A percentile compares a stretch with the other conserved stretches of the same genome.
Conservation (phyloP, 1,284 basidiomycete species). For the Moesziomyces sp. region DNA sequence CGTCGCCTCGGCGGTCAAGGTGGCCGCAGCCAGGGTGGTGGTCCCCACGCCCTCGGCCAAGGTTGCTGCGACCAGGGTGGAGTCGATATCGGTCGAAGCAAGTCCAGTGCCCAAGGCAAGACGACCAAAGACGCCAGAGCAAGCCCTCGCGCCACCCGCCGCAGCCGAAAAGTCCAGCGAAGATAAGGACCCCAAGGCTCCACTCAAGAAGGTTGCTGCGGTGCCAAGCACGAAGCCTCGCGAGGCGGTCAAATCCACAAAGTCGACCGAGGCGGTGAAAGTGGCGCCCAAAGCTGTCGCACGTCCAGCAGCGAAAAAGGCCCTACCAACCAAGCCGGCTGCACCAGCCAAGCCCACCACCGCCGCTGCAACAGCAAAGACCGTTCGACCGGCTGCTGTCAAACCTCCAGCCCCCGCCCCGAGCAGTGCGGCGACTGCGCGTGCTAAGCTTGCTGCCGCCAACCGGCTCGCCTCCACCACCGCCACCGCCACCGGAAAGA, state of each 20-base stretch:
- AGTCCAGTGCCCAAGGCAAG: conserved; percentile 17
- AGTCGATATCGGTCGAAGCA: conserved; percentile 4
- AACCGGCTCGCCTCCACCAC: background rate
- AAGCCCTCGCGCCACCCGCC: background rate
- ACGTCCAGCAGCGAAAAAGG: conserved; percentile 1
- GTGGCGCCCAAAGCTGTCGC: too few relatives aligned
- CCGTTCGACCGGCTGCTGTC: too few relatives aligned
- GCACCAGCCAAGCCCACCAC: background rate
- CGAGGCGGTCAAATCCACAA: too few relatives aligned
- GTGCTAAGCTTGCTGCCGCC: background rate
- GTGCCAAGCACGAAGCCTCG: background rate
- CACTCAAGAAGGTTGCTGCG: background rate
- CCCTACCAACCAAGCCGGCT: background rate
- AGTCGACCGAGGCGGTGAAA: too few relatives aligned
- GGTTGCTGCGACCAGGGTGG: conserved; percentile 13
- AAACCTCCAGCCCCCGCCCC: too few relatives aligned
- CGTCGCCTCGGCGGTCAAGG: conserved; percentile 23
- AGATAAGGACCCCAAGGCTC: background rate
- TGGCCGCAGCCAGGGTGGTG: conserved; percentile 27
- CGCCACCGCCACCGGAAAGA: background rate
- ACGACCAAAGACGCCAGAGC: background rate
- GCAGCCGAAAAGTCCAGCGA: conserved; percentile 1
- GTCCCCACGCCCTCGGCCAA: conserved; percentile 36
- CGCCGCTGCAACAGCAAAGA: too few relatives aligned
- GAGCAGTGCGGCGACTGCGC: too few relatives aligned